Evolutionary conservation across 2,329 filamentous ascomycete species (phyloP).

Genomic region (Verruconis gallopava): DNA sequence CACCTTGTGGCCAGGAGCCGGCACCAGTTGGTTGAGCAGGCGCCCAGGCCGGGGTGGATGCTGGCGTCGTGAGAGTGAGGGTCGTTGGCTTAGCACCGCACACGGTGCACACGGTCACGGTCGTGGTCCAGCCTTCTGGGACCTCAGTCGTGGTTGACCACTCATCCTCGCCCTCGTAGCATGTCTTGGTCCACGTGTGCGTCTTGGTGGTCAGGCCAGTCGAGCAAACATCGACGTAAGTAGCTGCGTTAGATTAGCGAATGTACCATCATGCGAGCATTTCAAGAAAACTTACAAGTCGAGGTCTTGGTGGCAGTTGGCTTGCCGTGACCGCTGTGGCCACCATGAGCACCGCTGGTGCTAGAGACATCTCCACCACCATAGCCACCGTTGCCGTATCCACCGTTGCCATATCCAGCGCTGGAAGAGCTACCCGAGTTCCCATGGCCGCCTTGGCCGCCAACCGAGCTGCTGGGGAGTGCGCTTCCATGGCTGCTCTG

Average conservation of each 20-base stretch:
- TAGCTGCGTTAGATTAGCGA: no score
- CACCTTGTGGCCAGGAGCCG: no score
- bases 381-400: background rate
- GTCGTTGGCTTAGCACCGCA: no score
- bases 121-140: no score
- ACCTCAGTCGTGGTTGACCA: no score
- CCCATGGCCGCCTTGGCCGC: background rate
- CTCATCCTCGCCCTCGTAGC: no score
- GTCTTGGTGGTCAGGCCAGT: constrained; percentile 22
- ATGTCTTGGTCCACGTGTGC: constrained; percentile 20
- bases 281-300: constrained; percentile 1
- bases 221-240: constrained; percentile 22
- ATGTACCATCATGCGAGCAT: no score
- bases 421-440: background rate
- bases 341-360: background rate
- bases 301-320: background rate
- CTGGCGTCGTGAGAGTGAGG: no score
- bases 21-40: no score
- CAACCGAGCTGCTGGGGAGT: background rate
- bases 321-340: background rate
- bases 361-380: background rate
- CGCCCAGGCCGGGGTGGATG: no score
- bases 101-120: no score
- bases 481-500: background rate
- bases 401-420: background rate